Conservation (phyloP, 2,329 filamentous ascomycete genomes). For the Microcera coccophila region DNA sequence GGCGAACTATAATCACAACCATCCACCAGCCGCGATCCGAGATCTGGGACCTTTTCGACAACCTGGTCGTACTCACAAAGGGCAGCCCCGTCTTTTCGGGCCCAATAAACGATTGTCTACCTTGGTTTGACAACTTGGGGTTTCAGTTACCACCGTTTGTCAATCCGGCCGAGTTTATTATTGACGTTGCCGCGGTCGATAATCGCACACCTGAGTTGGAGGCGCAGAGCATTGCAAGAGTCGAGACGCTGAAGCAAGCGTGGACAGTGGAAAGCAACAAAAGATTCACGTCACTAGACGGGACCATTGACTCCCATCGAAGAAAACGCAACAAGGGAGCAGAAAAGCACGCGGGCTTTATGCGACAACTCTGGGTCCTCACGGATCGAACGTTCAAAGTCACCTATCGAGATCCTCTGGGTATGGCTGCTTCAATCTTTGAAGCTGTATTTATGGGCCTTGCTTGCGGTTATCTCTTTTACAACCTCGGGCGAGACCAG, state of each 20-base stretch:
- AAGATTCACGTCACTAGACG: slow-evolving; percentile 22
- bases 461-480: slow-evolving; percentile 70
- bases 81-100: slow-evolving; percentile 69
- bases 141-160: slow-evolving; percentile 65
- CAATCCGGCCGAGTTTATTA: slow-evolving; percentile 73
- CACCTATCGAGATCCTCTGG: slow-evolving; percentile 73
- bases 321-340: slow-evolving; percentile 20
- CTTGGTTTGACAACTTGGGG: slow-evolving; percentile 60
- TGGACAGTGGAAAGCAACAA: slow-evolving; percentile 49
- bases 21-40: slow-evolving; percentile 77
- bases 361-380: slow-evolving; percentile 61
- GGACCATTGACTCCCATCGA: slow-evolving; percentile 1
- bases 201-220: slow-evolving; percentile 66
- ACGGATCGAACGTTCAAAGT: slow-evolving; percentile 66
- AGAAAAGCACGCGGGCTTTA: slow-evolving; percentile 51
- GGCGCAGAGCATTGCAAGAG: slow-evolving; percentile 52
- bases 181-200: slow-evolving; percentile 71
- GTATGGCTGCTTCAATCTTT: slow-evolving; percentile 65
- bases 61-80: slow-evolving; percentile 63
- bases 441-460: slow-evolving; percentile 69
- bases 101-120: slow-evolving; percentile 50
- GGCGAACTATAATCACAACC: slow-evolving; percentile 67
- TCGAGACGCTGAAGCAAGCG: slow-evolving; percentile 56
- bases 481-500: slow-evolving; percentile 59
- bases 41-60: slow-evolving; percentile 75